Evolutionary conservation across 1,284 basidiomycete genomes (phyloP), one percentile per base, ranked within the genome.

Genomic region (Apiotrichum montevideense): DNA sequence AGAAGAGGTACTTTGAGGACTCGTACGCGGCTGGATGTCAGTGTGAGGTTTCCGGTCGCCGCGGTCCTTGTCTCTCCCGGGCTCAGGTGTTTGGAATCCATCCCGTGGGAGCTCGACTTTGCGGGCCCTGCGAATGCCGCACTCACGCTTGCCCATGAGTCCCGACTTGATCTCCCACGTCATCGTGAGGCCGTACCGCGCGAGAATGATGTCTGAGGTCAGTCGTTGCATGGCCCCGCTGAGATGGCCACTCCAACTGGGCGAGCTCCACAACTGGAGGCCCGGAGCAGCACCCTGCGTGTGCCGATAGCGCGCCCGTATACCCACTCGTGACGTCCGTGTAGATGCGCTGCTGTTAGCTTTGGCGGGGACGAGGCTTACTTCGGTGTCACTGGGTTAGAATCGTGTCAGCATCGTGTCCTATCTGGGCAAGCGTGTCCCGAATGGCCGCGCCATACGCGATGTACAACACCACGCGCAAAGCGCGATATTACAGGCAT

Each of bases 111-210:
- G 21, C 21, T 21, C 21, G 21, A 21, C 21, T 21, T 21, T 21
- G 21, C 21, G 21, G 21, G 21, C 21, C 21, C 21, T n/a, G n/a
- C n/a, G n/a, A n/a, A n/a, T n/a, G 21, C 21, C 21, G 21, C 21
- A 43, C 66, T 54, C 53, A 74, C 74, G 65, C 49, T 73, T 75
- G 41, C 77, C 75, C 76, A 78, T 78, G 13, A 74, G 60, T 3
- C 74, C 72, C 15, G 72, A 56, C 63, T 78, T 78, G 65, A 77
- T 72, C 55, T 72, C 73, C 77, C 76, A 77, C 1, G 71, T 71
- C 66, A 75, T 71, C 52, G 59, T 56, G 50, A 63, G 64, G 9
- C 76, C 76, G 58, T 75, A 77, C 21, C 72, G 66, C 4, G 56
- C 70, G 5, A 78, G 66, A 32, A 76, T 74, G 9, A 68, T 66